phyloP scores from a whole-genome alignment of 2,329 filamentous ascomycete species.

The Aspergillus ochraceoroseus region DNA sequence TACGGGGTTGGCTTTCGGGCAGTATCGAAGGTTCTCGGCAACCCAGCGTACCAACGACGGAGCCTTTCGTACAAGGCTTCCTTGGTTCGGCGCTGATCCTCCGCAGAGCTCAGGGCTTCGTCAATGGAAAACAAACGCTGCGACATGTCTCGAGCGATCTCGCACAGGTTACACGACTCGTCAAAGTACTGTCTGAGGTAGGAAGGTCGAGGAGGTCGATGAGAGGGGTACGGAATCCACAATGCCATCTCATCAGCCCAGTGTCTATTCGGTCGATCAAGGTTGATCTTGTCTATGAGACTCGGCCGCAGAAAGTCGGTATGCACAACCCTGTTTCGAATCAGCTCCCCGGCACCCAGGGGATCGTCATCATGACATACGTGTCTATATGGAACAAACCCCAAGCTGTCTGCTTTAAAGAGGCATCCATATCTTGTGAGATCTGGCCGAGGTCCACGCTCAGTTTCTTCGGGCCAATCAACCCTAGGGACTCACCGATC shows the following conservation, averaged over 20 bases:
- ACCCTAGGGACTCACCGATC: constrained; percentile 32
- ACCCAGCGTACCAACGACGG: constrained; percentile 27
- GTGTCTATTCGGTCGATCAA: constrained; percentile 21
- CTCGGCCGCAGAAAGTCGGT: constrained; percentile 35
- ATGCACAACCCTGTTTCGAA: constrained; percentile 36
- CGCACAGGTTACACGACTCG: constrained; percentile 33
- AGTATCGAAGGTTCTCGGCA: constrained; percentile 30
- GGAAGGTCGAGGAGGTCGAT: constrained; percentile 26
- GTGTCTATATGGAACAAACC: constrained; percentile 40
- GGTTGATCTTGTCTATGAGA: constrained; percentile 34
- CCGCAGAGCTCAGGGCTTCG: constrained; percentile 1
- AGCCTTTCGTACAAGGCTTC: constrained; percentile 31
- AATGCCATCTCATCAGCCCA: constrained; percentile 19
- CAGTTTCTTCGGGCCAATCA: constrained; percentile 27
- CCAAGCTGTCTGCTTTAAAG: constrained; percentile 34
- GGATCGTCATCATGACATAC: too few relatives aligned
- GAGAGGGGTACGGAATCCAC: constrained; percentile 35
- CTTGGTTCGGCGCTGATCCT: constrained; percentile 22
- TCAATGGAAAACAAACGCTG: constrained; percentile 28
- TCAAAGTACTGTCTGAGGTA: constrained; percentile 33
- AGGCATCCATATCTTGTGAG: constrained; percentile 31
- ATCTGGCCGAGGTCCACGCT: constrained; percentile 21
- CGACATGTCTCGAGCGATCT: constrained; percentile 37
- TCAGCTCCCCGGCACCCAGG: too few relatives aligned
- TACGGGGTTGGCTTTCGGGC: constrained; percentile 31